Evolutionary conservation across 73 alveolate species (phyloP).

Genomic region (Paramecium primaurelia): DNA sequence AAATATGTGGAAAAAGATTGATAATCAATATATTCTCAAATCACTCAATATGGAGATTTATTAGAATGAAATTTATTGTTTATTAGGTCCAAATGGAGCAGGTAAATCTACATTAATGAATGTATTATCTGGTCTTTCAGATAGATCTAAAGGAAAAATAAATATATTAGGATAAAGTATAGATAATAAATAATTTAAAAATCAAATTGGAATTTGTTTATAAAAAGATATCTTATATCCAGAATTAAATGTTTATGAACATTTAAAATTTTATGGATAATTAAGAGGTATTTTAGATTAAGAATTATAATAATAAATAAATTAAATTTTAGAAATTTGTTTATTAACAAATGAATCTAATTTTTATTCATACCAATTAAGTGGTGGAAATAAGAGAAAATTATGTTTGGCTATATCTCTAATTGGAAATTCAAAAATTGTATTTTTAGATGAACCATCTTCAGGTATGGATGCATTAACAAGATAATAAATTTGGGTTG

Average conservation of each 20-base stretch:
- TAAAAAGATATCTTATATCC: conserved; percentile 69
- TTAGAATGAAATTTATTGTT: conserved; percentile 45
- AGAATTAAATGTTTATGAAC: conserved; percentile 74
- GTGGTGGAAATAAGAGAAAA: conserved; percentile 79
- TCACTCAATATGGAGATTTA: not conserved
- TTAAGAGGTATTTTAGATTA: conserved; percentile 74
- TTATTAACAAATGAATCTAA: conserved; percentile 63
- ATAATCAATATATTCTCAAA: not conserved
- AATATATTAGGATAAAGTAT: conserved; percentile 55
- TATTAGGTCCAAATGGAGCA: conserved; percentile 73
- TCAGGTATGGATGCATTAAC: conserved; percentile 78
- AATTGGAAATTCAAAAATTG: conserved; percentile 71
- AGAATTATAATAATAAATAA: conserved; percentile 77
- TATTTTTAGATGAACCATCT: conserved; percentile 82
- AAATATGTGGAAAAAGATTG: not conserved
- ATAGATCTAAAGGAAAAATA: conserved; percentile 64
- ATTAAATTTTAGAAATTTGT: conserved; percentile 69
- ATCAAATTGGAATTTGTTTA: conserved; percentile 79
- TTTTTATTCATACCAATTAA: conserved; percentile 34
- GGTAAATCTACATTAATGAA: conserved; percentile 67
- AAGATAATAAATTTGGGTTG: conserved; percentile 70
- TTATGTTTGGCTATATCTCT: conserved; percentile 74
- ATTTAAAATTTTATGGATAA: conserved; percentile 64
- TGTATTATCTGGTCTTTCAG: conserved; percentile 59
- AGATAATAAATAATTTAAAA: conserved; percentile 77